phyloP scores from a whole-genome alignment of 176 grass and related monocot species.

The Areca catechu region DNA sequence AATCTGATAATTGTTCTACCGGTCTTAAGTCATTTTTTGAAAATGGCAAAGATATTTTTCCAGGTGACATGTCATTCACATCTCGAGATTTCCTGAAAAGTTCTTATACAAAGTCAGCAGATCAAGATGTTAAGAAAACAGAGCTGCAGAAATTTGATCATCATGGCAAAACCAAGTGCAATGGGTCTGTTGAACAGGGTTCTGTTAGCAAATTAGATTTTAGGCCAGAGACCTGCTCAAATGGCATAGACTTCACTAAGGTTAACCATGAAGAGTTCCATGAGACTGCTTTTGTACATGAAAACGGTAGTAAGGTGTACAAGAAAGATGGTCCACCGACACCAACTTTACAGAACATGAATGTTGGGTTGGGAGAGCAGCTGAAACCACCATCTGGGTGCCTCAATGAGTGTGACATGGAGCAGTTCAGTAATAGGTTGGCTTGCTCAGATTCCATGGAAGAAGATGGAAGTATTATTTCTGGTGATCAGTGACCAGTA shows the following conservation, averaged over 20 bases:
- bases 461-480: no score
- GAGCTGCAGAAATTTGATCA: not conserved
- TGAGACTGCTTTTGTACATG: not conserved
- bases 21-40: not conserved
- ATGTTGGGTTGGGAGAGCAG: not conserved
- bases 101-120: slow-evolving; percentile 30
- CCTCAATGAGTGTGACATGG: no score
- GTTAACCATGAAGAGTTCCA: not conserved
- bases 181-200: not conserved
- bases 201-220: not conserved
- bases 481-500: no score
- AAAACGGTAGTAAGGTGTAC: slow-evolving; percentile 2
- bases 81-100: slow-evolving; percentile 31
- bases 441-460: no score
- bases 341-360: not conserved
- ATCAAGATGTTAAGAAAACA: not conserved
- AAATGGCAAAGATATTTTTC: slow-evolving; percentile 31
- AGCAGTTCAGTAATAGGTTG: no score
- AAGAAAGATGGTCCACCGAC: slow-evolving; percentile 19
- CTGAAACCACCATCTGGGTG: no score
- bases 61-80: slow-evolving; percentile 14
- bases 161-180: not conserved
- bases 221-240: not conserved
- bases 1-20: slow-evolving; percentile 9
- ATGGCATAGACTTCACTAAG: not conserved